Base-by-base conservation (phyloP, 2,329 filamentous ascomycete species). In the Pezicula carpinea region DNA sequence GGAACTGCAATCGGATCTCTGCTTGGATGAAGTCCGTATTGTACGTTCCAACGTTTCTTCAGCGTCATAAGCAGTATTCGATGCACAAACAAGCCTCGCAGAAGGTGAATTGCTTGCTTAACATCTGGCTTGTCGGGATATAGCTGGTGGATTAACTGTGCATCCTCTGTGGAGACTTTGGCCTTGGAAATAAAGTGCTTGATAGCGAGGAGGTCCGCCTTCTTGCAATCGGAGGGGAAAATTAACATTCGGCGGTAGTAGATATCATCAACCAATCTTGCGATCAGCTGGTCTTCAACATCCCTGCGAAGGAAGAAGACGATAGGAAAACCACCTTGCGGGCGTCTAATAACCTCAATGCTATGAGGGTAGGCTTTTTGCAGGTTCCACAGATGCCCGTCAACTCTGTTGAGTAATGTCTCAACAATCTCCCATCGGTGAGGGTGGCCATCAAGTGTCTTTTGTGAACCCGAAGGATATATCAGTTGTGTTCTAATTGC, bases 1-100 rank as follows among this genome's bases (percentile, higher is more conserved):
- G 85, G 85, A 0, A 89, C 85, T 0, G 84, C 83, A 5, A 86
- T 74, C 0, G 80, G 79, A 34, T 74, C 68, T 13, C 85, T 70
- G 0, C 51, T 39, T 0, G 76, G 72, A 52, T 82, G 73, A 0
- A 83, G 63, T 0, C 80, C 80, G 39, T 83, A 90, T 36, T 80
- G 71, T 0, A 82, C 77, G 43, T 76, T 75, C 77, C 76, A 82
- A 3, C 77, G 64, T 57, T 80, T 81, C 38, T 73, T 72, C 1
- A 82, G 54, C 0, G 64, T 64, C 2, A 59, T 46, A 3, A 61
- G 58, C 0, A 89, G 61, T 3, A 89, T 79, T 0, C 76, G 67
- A 46, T 81, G 72, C 0, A 78, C 70, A 0, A 89, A 59, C 0
- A 89, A 64, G 0, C 85, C 85, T 0, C 85, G 76, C 0, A 89